Conservation (phyloP, 2,329 filamentous ascomycete species). For the Xylariaceae sp. region DNA sequence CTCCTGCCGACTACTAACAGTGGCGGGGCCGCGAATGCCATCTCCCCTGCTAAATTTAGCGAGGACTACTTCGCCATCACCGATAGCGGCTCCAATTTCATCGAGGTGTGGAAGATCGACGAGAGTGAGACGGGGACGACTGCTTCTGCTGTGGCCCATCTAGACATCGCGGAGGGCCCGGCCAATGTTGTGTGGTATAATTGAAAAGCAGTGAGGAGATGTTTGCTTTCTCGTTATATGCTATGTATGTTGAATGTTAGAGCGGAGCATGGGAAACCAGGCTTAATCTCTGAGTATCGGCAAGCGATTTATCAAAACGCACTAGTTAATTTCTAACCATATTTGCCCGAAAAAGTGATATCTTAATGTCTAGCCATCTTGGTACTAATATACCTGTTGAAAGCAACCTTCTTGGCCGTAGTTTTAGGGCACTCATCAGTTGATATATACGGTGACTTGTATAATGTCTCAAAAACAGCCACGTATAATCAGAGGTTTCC, state of each 20-base stretch:
- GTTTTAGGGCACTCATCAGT: no score
- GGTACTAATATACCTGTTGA: no score
- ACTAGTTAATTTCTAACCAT: no score
- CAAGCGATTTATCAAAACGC: no score
- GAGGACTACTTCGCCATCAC: conserved; percentile 37
- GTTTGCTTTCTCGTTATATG: not conserved
- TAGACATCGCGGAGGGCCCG: conserved; percentile 18
- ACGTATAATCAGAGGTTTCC: no score
- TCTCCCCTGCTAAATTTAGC: conserved; percentile 30
- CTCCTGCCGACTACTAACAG: conserved; percentile 32
- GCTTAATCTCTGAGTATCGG: no score
- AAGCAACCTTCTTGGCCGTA: no score
- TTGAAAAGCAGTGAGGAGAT: not conserved
- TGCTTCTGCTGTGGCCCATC: conserved; percentile 5
- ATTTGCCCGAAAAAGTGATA: no score
- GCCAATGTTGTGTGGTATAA: conserved; percentile 15
- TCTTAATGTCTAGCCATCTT: no score
- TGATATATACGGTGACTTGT: no score
- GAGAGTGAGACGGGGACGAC: conserved; percentile 1
- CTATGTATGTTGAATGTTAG: not conserved
- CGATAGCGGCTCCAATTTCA: conserved; percentile 31
- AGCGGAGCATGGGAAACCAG: not conserved
- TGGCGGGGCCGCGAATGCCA: conserved; percentile 36
- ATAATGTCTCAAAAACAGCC: no score
- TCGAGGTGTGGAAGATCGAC: conserved; percentile 37